phyloP scores from a whole-genome alignment of 371 early-diverging fungal species.

The Mucor indicus region DNA sequence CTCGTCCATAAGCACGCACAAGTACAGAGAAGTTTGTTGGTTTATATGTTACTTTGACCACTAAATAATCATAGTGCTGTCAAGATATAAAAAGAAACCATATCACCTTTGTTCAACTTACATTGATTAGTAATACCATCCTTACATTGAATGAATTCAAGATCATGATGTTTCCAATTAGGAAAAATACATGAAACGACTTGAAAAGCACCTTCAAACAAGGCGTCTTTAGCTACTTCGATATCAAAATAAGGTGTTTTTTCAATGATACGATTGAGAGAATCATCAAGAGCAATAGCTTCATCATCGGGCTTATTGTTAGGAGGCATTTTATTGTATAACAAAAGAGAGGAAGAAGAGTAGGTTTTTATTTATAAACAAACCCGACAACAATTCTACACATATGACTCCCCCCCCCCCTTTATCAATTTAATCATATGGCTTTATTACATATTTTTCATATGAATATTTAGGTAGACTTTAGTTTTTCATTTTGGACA shows the following conservation, averaged over 20 bases:
- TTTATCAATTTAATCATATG: no score
- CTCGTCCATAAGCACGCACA: conserved; percentile 87
- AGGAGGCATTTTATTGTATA: conserved; percentile 16
- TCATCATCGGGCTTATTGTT: conserved; percentile 5
- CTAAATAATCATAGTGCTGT: conserved; percentile 26
- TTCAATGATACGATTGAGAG: conserved; percentile 33
- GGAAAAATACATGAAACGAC: conserved; percentile 69
- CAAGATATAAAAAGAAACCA: background rate
- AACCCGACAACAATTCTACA: no score
- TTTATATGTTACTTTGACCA: conserved; percentile 73
- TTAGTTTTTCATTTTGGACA: no score
- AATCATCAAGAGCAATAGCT: conserved; percentile 16
- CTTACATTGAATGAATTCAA: conserved; percentile 74
- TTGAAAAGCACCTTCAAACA: conserved; percentile 65
- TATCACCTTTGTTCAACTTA: no score
- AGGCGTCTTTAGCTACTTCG: conserved; percentile 47
- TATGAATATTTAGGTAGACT: no score
- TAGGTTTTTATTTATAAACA: no score
- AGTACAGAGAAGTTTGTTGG: conserved; percentile 66
- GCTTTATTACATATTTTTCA: background rate
- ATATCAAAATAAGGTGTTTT: conserved; percentile 50
- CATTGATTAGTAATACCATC: conserved; percentile 93
- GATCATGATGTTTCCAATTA: conserved; percentile 64
- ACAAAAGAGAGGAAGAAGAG: no score
- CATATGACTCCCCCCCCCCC: no score